These are phyloP conservation scores for Aquilaria agallochum DNA, from an alignment of 441 rosid genomes.

Conservation along the genomic window DNA sequence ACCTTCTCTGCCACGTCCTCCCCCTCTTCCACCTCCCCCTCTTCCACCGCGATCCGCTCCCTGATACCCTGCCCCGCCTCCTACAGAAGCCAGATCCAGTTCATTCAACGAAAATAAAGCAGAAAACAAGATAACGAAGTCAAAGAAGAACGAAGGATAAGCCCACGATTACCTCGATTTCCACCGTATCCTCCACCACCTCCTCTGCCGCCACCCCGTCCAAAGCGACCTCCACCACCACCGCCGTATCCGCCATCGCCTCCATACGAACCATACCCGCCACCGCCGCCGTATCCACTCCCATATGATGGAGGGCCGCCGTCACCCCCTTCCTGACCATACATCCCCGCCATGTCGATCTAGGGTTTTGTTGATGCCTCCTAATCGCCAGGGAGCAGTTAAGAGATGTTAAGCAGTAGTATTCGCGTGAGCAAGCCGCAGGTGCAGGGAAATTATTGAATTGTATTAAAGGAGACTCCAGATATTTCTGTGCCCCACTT, in stretches of 20 bases:
- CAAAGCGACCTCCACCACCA: slow-evolving; percentile 37
- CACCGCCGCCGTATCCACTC: slow-evolving; percentile 32
- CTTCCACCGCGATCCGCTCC: slow-evolving; percentile 88
- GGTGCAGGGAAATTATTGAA: too few species aligned
- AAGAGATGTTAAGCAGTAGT: slow-evolving; percentile 11
- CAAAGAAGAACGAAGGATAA: background rate
- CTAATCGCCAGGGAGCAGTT: too few species aligned
- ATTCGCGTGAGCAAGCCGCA: slow-evolving; percentile 1
- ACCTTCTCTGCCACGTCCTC: slow-evolving; percentile 87
- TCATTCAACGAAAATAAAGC: slow-evolving; percentile 6
- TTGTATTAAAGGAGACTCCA: too few species aligned
- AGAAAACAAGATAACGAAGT: slow-evolving; percentile 7
- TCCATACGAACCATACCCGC: slow-evolving; percentile 29
- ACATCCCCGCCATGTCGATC: slow-evolving; percentile 51
- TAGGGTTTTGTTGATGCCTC: slow-evolving; percentile 24
- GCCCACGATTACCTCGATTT: slow-evolving; percentile 45
- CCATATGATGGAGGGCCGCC: slow-evolving; percentile 43
- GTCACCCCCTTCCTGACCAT: slow-evolving; percentile 59
- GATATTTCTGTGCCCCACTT: too few species aligned
- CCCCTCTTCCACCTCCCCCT: slow-evolving; percentile 55
- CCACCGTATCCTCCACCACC: slow-evolving; percentile 47
- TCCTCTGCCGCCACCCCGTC: slow-evolving; percentile 47
- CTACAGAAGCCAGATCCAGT: slow-evolving; percentile 15
- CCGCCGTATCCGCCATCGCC: slow-evolving; percentile 34
- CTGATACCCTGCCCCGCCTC: slow-evolving; percentile 62